Conservation (phyloP, 257 asterid genomes). For the Mitragyna speciosa region DNA sequence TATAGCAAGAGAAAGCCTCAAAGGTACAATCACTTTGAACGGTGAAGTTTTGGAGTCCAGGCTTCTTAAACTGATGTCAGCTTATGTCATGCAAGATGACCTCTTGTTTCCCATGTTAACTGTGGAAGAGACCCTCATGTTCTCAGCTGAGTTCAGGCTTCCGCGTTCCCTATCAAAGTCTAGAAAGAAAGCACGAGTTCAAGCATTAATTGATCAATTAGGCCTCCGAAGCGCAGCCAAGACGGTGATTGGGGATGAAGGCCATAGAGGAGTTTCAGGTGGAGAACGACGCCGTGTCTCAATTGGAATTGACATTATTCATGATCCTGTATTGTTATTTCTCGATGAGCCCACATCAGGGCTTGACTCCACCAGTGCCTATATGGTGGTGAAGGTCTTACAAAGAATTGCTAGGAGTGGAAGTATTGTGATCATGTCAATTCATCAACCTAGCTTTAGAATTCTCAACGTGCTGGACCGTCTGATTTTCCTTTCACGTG, state of each 20-base stretch:
- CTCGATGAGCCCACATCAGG: conserved; percentile 78
- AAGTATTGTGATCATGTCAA: conserved; percentile 59
- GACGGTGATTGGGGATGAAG: conserved; percentile 48
- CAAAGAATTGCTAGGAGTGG: conserved; percentile 56
- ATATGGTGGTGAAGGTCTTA: conserved; percentile 54
- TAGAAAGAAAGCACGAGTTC: conserved; percentile 35
- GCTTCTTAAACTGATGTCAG: conserved; percentile 41
- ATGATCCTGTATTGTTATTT: conserved; percentile 46
- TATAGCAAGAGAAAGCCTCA: conserved; percentile 33
- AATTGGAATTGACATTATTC: conserved; percentile 45
- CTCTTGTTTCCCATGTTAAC: conserved; percentile 48
- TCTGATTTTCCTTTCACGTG: conserved; percentile 39
- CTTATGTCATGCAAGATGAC: conserved; percentile 51
- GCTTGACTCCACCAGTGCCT: conserved; percentile 68
- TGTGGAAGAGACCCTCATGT: conserved; percentile 49
- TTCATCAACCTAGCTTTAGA: conserved; percentile 55
- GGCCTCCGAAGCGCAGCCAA: conserved; percentile 43
- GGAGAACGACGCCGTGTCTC: conserved; percentile 50
- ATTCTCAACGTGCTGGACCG: conserved; percentile 35
- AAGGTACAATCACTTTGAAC: conserved; percentile 34
- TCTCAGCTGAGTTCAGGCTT: conserved; percentile 44
- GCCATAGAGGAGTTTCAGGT: conserved; percentile 48
- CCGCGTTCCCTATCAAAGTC: conserved; percentile 32
- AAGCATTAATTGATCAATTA: conserved; percentile 37
- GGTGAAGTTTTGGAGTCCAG: conserved; percentile 37